Conservation (phyloP, 2,329 filamentous ascomycete species). For the Cercospora berteroae region DNA sequence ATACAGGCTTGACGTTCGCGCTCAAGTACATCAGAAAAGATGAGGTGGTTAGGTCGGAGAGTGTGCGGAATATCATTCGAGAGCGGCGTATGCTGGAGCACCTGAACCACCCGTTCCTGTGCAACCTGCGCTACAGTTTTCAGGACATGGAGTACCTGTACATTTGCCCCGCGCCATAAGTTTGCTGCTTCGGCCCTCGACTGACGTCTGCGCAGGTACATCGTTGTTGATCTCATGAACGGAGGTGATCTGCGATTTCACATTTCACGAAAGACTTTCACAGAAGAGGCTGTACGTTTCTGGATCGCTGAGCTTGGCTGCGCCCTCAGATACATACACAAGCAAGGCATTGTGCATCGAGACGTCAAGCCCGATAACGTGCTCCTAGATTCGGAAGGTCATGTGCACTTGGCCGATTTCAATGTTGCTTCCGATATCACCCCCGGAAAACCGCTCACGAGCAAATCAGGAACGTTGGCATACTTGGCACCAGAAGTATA, state of each 20-base stretch:
- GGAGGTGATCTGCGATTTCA: constrained; percentile 96
- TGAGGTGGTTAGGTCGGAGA: constrained; percentile 97
- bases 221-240: constrained; percentile 97
- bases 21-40: constrained; percentile 98
- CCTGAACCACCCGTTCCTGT: constrained; percentile 95
- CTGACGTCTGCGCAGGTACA: constrained; percentile 57
- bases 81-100: constrained; percentile 98
- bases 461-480: constrained; percentile 93
- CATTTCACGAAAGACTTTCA: constrained; percentile 96
- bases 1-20: constrained; percentile 89
- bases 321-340: constrained; percentile 81
- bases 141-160: constrained; percentile 99
- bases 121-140: constrained; percentile 97
- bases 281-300: constrained; percentile 92
- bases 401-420: constrained; percentile 97
- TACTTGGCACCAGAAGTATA: constrained; percentile 97
- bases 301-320: constrained; percentile 96
- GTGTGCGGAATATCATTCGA: constrained; percentile 95
- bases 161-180: constrained; percentile 4
- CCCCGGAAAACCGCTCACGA: constrained; percentile 77
- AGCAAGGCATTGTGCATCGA: constrained; percentile 83
- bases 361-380: constrained; percentile 94
- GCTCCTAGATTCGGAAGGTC: constrained; percentile 79
- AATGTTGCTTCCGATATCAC: constrained; percentile 95
- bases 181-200: constrained; percentile 30